A percentile compares a stretch with the other conserved stretches of the same genome.
Conservation (phyloP, 345 rosid species). For the Hirschfeldia incana region DNA sequence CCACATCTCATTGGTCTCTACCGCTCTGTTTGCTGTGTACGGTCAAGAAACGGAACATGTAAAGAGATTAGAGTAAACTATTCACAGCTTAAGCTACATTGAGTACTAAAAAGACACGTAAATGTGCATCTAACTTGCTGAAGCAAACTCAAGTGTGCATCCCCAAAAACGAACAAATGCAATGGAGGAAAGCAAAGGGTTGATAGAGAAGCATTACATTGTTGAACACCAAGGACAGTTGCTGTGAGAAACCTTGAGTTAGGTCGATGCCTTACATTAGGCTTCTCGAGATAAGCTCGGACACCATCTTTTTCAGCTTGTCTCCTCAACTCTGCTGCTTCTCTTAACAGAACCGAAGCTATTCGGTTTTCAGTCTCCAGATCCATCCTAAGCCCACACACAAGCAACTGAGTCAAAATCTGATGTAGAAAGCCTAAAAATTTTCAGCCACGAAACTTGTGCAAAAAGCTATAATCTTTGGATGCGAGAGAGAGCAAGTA, state of each 20-base stretch:
- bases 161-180: not conserved
- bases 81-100: not conserved
- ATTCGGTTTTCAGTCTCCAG: constrained; percentile 85
- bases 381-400: constrained; percentile 60
- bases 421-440: not conserved
- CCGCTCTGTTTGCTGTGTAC: constrained; percentile 77
- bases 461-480: constrained; percentile 3
- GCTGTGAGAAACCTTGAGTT: constrained; percentile 88
- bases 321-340: constrained; percentile 80
- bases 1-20: constrained; percentile 91
- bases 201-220: constrained; percentile 46
- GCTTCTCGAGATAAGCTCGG: constrained; percentile 70
- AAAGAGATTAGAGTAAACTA: not conserved
- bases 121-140: not conserved
- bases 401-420: not conserved
- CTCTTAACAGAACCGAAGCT: constrained; percentile 83
- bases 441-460: not conserved
- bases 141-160: too few relatives aligned
- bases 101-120: not conserved
- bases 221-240: constrained; percentile 90
- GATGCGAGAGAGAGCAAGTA: constrained; percentile 2
- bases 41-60: constrained; percentile 16
- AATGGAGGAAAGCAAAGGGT: not conserved
- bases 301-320: constrained; percentile 82
- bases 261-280: constrained; percentile 63